Evolutionary conservation across 2,329 filamentous ascomycete species (phyloP).

Genomic region (Hypoxylon sp.): DNA sequence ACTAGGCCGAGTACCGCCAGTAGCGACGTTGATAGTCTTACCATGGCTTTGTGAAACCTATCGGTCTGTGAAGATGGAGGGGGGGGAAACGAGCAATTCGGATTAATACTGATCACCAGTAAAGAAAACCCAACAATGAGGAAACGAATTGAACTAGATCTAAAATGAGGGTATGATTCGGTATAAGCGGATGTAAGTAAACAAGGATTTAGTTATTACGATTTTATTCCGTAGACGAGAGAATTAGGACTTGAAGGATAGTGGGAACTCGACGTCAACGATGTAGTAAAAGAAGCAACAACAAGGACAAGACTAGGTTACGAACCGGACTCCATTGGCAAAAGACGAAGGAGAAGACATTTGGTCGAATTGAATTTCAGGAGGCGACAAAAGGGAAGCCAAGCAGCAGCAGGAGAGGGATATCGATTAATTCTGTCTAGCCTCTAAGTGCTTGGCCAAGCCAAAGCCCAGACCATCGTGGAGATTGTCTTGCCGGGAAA

Average conservation of each 20-base stretch:
- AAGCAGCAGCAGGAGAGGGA: too few species aligned
- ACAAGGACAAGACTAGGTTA: constrained; percentile 21
- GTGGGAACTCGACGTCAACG: constrained; percentile 37
- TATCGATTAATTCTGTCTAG: constrained; percentile 12
- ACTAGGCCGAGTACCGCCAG: constrained; percentile 42
- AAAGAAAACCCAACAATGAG: constrained; percentile 4
- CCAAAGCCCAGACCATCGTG: constrained; percentile 30
- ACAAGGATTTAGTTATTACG: constrained; percentile 10
- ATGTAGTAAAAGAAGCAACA: constrained; percentile 11
- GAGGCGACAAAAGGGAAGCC: constrained; percentile 26
- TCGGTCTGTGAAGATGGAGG: constrained; percentile 14
- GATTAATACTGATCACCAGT: constrained; percentile 7
- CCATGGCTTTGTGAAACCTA: constrained; percentile 35
- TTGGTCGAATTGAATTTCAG: constrained; percentile 21
- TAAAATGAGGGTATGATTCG: constrained; percentile 18
- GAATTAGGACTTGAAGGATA: constrained; percentile 36
- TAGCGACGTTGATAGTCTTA: constrained; percentile 41
- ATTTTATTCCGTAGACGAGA: constrained; percentile 21
- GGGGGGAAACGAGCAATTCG: constrained; percentile 16
- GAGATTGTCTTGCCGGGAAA: constrained; percentile 19
- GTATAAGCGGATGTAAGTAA: constrained; percentile 10
- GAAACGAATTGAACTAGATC: constrained; percentile 12
- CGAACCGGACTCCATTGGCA: constrained; percentile 18
- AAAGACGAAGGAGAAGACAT: constrained; percentile 14
- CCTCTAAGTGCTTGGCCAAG: constrained; percentile 20